These are phyloP conservation scores for Gaeumannomyces sp. DNA, from an alignment of 2,329 filamentous ascomycete species.

Conservation along the genomic window DNA sequence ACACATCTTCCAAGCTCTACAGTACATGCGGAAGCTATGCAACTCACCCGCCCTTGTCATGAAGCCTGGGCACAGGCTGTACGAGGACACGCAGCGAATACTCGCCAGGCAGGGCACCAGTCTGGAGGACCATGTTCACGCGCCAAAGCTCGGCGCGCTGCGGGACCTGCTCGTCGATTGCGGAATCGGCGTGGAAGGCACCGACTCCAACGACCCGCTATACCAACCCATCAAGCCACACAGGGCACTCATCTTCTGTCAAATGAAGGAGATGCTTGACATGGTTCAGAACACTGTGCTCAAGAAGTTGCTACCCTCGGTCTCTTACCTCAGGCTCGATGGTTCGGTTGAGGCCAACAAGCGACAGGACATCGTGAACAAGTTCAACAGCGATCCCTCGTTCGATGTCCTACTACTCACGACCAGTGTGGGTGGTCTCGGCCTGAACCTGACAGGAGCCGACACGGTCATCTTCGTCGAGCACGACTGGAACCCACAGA, in stretches of 20 bases:
- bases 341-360: conserved; percentile 88
- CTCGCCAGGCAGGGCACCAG: conserved; percentile 73
- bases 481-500: conserved; percentile 99
- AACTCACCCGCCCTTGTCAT: conserved; percentile 95
- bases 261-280: conserved; percentile 99
- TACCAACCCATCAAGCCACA: conserved; percentile 89
- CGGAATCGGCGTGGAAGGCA: conserved; percentile 76
- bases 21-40: conserved; percentile 99
- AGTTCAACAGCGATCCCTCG: conserved; percentile 95
- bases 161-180: conserved; percentile 96
- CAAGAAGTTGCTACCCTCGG: conserved; percentile 81
- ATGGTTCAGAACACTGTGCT: conserved; percentile 96
- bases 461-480: conserved; percentile 99
- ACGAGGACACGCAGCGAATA: conserved; percentile 77
- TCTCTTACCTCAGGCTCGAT: conserved; percentile 91
- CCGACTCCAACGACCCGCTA: conserved; percentile 51
- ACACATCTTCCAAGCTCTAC: conserved; percentile 97
- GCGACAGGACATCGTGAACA: conserved; percentile 96
- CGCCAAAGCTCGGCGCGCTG: conserved; percentile 85
- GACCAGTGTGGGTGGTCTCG: conserved; percentile 89
- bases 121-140: conserved; percentile 79
- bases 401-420: conserved; percentile 93
- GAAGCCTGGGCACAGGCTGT: conserved; percentile 87
- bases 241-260: conserved; percentile 92
- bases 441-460: conserved; percentile 90